Conservation (phyloP, 108 stramenopile genomes). For the Cyclotella baltica region DNA sequence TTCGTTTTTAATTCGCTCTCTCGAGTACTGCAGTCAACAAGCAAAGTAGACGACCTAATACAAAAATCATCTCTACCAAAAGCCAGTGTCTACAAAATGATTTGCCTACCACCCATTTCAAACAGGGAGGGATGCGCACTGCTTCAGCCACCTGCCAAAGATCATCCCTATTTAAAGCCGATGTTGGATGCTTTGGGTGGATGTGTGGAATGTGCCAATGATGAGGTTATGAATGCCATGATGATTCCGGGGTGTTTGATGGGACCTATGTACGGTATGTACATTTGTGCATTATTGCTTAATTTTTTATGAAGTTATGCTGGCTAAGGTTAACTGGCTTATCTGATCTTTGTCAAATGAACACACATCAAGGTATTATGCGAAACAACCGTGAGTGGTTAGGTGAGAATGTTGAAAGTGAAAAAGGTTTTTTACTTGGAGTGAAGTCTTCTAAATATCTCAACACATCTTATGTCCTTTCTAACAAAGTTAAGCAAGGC, state of each 20-base stretch:
- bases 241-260: constrained; percentile 76
- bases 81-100: constrained; percentile 77
- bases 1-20: background rate
- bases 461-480: background rate
- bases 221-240: constrained; percentile 64
- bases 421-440: no score
- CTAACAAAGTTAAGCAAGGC: constrained; percentile 34
- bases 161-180: constrained; percentile 29
- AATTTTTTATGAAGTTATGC: background rate
- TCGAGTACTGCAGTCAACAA: constrained; percentile 29
- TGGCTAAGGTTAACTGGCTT: background rate
- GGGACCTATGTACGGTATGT: constrained; percentile 76
- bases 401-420: constrained; percentile 13
- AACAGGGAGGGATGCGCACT: constrained; percentile 59
- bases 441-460: no score
- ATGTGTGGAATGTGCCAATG: constrained; percentile 59
- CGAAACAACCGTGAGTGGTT: constrained; percentile 70
- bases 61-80: constrained; percentile 22
- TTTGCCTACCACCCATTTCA: constrained; percentile 79
- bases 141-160: constrained; percentile 38
- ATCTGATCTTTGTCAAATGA: background rate
- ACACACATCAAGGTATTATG: constrained; percentile 67
- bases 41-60: constrained; percentile 41
- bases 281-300: background rate
- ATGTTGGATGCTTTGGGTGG: constrained; percentile 59